Evolutionary conservation across 208 protist genomes (phyloP).

Genomic region (Crithidia expoeki): DNA sequence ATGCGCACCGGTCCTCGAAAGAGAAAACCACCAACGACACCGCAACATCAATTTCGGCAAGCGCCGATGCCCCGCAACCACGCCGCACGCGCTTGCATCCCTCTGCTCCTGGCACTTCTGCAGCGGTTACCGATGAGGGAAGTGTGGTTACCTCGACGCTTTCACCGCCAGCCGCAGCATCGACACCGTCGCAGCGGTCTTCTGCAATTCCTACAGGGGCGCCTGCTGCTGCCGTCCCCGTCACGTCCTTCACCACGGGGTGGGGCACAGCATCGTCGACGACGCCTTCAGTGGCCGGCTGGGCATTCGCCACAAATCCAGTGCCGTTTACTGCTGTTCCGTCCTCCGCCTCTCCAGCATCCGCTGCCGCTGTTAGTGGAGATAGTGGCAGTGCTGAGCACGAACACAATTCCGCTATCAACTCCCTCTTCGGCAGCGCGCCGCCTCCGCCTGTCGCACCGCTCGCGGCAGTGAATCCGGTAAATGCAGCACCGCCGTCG

Average conservation of each 20-base stretch:
- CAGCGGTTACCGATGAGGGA: conserved; percentile 13
- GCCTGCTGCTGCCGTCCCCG: conserved; percentile 14
- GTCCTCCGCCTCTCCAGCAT: not conserved
- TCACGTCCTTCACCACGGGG: conserved; percentile 33
- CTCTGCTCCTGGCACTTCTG: not conserved
- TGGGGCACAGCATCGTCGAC: conserved; percentile 14
- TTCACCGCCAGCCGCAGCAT: conserved; percentile 6
- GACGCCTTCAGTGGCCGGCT: not conserved
- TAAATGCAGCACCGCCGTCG: not conserved
- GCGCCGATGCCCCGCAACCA: conserved; percentile 25
- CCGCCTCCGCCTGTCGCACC: not conserved
- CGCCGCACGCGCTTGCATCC: conserved; percentile 44
- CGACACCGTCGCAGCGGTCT: not conserved
- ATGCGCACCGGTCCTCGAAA: not conserved
- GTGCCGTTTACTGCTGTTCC: not conserved
- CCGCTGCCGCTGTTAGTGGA: not conserved
- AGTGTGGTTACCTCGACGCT: not conserved
- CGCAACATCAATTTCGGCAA: not conserved
- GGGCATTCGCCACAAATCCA: conserved; percentile 2
- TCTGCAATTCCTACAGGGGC: conserved; percentile 2
- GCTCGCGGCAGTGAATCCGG: not conserved
- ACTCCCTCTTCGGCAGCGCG: conserved; percentile 31
- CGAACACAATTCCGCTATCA: conserved; percentile 34
- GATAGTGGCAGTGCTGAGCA: conserved; percentile 8
- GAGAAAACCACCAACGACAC: conserved; percentile 1